Evolutionary conservation across 2,329 filamentous ascomycete species (phyloP).

Genomic region (Diaporthe sp.): DNA sequence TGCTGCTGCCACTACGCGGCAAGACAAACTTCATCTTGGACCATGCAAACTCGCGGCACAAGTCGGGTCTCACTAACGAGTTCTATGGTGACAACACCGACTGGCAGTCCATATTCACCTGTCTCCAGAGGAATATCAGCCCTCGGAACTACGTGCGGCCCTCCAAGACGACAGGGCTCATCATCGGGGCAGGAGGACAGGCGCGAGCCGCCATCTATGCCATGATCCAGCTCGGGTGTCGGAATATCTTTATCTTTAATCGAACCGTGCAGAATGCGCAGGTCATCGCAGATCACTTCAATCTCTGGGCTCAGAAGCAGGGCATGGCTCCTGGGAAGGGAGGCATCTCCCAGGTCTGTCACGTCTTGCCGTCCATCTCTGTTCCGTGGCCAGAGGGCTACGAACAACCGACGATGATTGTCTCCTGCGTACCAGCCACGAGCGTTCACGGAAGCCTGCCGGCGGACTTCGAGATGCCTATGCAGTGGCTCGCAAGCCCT

Average conservation of each 20-base stretch:
- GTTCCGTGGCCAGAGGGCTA: conserved; percentile 73
- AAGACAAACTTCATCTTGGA: conserved; percentile 62
- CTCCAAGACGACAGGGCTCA: conserved; percentile 64
- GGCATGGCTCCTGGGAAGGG: conserved; percentile 51
- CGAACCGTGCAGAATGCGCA: conserved; percentile 72
- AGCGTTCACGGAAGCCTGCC: conserved; percentile 70
- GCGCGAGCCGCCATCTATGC: conserved; percentile 81
- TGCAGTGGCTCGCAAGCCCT: conserved; percentile 76
- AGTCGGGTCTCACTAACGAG: conserved; percentile 70
- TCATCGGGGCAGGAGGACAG: conserved; percentile 78
- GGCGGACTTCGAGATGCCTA: conserved; percentile 77
- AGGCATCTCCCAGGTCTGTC: conserved; percentile 54
- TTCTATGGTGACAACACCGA: conserved; percentile 70
- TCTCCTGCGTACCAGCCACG: conserved; percentile 79
- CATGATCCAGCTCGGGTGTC: conserved; percentile 78
- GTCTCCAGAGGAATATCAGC: conserved; percentile 76
- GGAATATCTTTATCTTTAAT: conserved; percentile 80
- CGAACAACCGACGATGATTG: conserved; percentile 76
- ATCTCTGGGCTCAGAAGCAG: conserved; percentile 58
- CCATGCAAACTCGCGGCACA: conserved; percentile 70
- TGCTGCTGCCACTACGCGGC: conserved; percentile 74
- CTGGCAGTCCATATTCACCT: conserved; percentile 59
- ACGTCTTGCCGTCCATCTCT: conserved; percentile 68
- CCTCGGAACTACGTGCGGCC: conserved; percentile 73
- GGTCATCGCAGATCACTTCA: conserved; percentile 76